These are phyloP conservation scores for Diaporthe sp. DNA, from an alignment of 2,329 filamentous ascomycete species.

Conservation along the genomic window DNA sequence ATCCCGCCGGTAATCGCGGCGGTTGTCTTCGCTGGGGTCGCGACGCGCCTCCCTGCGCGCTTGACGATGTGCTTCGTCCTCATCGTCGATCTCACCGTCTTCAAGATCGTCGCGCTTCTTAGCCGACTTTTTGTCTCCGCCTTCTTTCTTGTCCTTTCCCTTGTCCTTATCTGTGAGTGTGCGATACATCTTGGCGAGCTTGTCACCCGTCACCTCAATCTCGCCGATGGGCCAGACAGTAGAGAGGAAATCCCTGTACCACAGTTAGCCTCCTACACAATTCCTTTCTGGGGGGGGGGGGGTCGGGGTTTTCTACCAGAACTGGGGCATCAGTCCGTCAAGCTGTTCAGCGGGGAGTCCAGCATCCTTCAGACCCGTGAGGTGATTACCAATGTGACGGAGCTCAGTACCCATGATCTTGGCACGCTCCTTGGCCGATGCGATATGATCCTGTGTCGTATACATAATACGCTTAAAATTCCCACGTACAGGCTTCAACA, in stretches of 20 bases:
- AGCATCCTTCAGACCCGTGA: conserved; percentile 51
- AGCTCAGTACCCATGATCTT: conserved; percentile 55
- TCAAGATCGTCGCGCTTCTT: conserved; percentile 52
- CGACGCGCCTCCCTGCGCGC: conserved; percentile 38
- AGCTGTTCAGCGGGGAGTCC: conserved; percentile 48
- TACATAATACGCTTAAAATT: conserved; percentile 56
- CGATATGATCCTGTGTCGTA: conserved; percentile 48
- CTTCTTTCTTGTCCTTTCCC: conserved; percentile 42
- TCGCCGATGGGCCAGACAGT: conserved; percentile 56
- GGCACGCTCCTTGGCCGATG: conserved; percentile 50
- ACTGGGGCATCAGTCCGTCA: conserved; percentile 53
- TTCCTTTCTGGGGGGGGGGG: too few species aligned
- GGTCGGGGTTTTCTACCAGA: conserved; percentile 49
- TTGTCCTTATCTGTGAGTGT: conserved; percentile 52
- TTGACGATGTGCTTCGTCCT: conserved; percentile 50
- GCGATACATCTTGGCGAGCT: conserved; percentile 54
- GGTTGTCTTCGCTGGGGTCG: conserved; percentile 44
- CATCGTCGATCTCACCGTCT: conserved; percentile 55
- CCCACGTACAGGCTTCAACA: conserved; percentile 52
- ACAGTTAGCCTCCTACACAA: conserved; percentile 41
- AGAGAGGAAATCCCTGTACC: conserved; percentile 53
- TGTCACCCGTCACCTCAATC: conserved; percentile 52
- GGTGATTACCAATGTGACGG: conserved; percentile 52
- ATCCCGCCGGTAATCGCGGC: conserved; percentile 49
- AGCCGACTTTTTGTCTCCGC: conserved; percentile 45